Conservation (phyloP, 179 eudicot genomes). For the Silene noctiflora region DNA sequence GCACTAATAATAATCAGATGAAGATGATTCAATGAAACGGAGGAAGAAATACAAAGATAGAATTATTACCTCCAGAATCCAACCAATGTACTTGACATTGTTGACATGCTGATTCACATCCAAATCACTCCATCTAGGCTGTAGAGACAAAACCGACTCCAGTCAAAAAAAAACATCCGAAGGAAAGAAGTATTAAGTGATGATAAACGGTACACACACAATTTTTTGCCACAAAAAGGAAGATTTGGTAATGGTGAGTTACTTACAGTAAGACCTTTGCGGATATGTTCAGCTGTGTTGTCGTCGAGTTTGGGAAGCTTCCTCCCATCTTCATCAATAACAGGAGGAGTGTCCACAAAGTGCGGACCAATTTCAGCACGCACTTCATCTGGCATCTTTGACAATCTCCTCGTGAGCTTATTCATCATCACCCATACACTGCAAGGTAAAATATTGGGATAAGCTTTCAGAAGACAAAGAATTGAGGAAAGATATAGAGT, state of each 20-base stretch:
- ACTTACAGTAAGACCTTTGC: constrained; percentile 74
- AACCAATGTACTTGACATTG: constrained; percentile 87
- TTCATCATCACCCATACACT: constrained; percentile 97
- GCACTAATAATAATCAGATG: no score
- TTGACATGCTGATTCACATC: constrained; percentile 96
- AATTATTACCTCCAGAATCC: constrained; percentile 81
- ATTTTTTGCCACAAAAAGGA: not conserved
- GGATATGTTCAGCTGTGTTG: constrained; percentile 57
- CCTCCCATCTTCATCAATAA: constrained; percentile 68
- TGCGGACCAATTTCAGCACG: constrained; percentile 71
- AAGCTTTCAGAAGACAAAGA: constrained; percentile 2
- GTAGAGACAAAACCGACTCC: constrained; percentile 22
- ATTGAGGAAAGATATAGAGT: not conserved
- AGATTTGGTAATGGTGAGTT: not conserved
- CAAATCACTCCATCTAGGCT: constrained; percentile 91
- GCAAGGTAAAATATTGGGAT: constrained; percentile 8
- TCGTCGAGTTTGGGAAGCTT: constrained; percentile 85
- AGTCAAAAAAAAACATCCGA: not conserved
- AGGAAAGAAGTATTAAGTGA: not conserved
- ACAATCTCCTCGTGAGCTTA: constrained; percentile 70
- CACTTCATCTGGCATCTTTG: constrained; percentile 95
- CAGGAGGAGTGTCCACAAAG: constrained; percentile 73
- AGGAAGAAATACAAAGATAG: not conserved
- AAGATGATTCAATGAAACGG: no score
- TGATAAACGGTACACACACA: not conserved